These are phyloP conservation scores for Lodderomyces parapsilosis DNA, from an alignment of 1,139 yeast species.

Conservation along the genomic window DNA sequence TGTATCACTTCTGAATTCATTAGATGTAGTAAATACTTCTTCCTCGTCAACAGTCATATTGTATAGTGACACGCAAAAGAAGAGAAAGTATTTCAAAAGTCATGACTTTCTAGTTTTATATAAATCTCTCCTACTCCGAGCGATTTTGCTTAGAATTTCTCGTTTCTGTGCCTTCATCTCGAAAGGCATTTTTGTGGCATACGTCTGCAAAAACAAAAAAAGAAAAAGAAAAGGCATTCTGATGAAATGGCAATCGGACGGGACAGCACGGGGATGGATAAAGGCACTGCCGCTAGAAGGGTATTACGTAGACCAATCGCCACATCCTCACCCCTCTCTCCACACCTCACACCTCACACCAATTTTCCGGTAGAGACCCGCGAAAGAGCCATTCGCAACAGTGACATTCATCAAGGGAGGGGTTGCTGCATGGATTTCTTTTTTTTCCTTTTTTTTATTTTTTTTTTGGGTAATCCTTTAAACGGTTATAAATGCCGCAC, in stretches of 20 bases:
- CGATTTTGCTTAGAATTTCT: neutral
- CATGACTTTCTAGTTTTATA: too few relatives aligned
- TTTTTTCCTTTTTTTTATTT: neutral
- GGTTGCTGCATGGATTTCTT: conserved; percentile 2
- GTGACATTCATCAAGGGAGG: neutral
- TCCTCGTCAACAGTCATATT: conserved; percentile 24
- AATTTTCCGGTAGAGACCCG: too few relatives aligned
- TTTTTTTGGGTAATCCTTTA: neutral
- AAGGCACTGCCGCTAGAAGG: too few relatives aligned
- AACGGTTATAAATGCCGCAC: conserved; percentile 1
- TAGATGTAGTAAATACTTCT: conserved; percentile 33
- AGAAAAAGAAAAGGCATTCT: neutral
- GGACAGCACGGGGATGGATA: too few relatives aligned
- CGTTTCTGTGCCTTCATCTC: neutral
- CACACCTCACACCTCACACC: too few relatives aligned
- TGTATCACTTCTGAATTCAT: conserved; percentile 82
- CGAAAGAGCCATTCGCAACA: too few relatives aligned
- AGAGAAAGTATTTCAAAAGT: too few relatives aligned
- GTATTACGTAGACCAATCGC: too few relatives aligned
- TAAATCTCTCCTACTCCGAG: neutral
- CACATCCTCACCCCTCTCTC: neutral
- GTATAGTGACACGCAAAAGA: neutral
- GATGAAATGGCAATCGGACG: too few relatives aligned
- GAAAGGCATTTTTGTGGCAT: neutral
- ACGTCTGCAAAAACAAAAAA: neutral